Percentiles rank a stretch among this genome's conserved stretches.
phyloP scores from a whole-genome alignment of 2,329 filamentous ascomycete species.

The Hypoxylon sp. region DNA sequence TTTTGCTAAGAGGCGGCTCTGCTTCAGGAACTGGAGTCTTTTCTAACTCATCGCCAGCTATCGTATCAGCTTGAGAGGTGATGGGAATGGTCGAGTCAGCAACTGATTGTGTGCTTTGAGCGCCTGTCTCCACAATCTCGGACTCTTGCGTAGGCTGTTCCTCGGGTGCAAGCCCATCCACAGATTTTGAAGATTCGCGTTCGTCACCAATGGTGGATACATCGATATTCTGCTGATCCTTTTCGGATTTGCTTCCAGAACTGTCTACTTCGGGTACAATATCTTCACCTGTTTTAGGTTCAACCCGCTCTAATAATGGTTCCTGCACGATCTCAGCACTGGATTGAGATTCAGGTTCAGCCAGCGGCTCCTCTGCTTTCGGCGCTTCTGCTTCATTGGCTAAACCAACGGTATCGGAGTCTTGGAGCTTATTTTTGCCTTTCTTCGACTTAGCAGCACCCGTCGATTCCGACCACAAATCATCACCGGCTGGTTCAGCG shows the following conservation, averaged over 20 bases:
- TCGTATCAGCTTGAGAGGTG: constrained; percentile 15
- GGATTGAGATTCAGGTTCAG: constrained; percentile 21
- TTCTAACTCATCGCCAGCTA: constrained; percentile 27
- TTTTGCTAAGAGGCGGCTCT: constrained; percentile 38
- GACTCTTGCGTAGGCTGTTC: constrained; percentile 3
- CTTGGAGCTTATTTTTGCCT: constrained; percentile 41
- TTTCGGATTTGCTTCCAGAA: constrained; percentile 44
- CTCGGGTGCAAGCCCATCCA: constrained; percentile 17
- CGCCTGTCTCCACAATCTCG: constrained; percentile 17
- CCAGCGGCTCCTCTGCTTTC: constrained; percentile 27
- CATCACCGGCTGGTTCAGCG: constrained; percentile 19
- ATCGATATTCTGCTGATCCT: constrained; percentile 36
- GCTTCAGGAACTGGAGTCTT: constrained; percentile 28
- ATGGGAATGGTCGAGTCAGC: constrained; percentile 12
- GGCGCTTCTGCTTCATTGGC: constrained; percentile 23
- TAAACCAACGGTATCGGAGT: constrained; percentile 2
- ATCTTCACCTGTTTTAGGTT: constrained; percentile 28
- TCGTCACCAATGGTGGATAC: constrained; percentile 23
- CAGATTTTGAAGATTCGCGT: constrained; percentile 13
- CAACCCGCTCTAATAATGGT: constrained; percentile 19
- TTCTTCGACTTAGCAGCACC: constrained; percentile 46
- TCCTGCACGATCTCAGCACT: constrained; percentile 19
- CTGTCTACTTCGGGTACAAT: constrained; percentile 31
- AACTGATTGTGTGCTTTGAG: constrained; percentile 23
- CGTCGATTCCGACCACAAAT: constrained; percentile 24